phyloP scores from a whole-genome alignment of 2,329 filamentous ascomycete species.

The Penicillium sp. region DNA sequence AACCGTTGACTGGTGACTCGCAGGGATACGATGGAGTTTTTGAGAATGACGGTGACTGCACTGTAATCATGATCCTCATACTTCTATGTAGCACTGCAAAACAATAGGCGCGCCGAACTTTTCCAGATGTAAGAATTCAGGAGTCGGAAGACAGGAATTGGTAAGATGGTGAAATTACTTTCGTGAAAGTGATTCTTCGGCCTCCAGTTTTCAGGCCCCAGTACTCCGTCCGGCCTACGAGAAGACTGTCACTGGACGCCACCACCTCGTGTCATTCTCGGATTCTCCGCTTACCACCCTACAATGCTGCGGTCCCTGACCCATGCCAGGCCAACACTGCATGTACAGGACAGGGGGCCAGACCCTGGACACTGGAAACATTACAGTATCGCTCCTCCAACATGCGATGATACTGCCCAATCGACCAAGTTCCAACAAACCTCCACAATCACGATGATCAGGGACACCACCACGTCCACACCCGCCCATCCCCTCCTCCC shows the following conservation, averaged over 20 bases:
- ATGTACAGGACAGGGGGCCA: not conserved
- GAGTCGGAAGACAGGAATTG: not conserved
- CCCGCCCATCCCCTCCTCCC: conserved; percentile 15
- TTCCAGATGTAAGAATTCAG: not conserved
- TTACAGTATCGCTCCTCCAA: not conserved
- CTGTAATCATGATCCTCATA: too few relatives aligned
- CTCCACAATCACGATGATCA: conserved; percentile 9
- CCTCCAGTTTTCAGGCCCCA: not conserved
- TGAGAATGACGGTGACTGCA: not conserved
- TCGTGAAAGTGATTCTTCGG: not conserved
- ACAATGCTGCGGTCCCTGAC: not conserved
- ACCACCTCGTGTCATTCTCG: not conserved
- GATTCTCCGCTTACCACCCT: not conserved
- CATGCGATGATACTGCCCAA: too few relatives aligned
- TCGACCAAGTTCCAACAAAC: not conserved
- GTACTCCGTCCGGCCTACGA: too few relatives aligned
- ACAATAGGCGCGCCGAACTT: not conserved
- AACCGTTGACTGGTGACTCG: not conserved
- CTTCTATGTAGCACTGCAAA: too few relatives aligned
- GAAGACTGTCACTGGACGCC: not conserved
- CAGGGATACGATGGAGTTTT: conserved; percentile 2
- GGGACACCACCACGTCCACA: conserved; percentile 15
- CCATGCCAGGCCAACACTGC: not conserved
- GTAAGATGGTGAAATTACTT: not conserved
- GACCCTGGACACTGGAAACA: conserved; percentile 2